A percentile compares a stretch with the other conserved stretches of the same genome.
These are phyloP conservation scores for Pyrenophora graminea DNA, from an alignment of 2,329 filamentous ascomycete genomes.

Conservation along the genomic window DNA sequence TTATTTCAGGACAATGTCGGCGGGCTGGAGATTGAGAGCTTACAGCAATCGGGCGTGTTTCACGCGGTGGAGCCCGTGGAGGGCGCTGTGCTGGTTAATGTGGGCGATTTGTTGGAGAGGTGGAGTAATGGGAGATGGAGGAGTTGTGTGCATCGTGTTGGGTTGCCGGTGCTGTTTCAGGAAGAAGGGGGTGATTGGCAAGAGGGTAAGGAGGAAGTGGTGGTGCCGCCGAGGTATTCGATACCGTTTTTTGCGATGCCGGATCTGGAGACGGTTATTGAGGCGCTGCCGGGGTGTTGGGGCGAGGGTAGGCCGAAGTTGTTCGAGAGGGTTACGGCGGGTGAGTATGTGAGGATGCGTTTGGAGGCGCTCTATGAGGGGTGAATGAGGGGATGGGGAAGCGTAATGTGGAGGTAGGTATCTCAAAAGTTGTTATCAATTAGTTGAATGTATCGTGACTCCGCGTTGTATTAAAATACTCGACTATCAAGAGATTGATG, in stretches of 20 bases:
- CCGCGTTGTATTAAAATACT: too few species aligned
- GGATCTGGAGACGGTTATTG: slow-evolving; percentile 46
- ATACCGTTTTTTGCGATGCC: slow-evolving; percentile 50
- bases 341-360: slow-evolving; percentile 38
- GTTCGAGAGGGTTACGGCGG: slow-evolving; percentile 48
- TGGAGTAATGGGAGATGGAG: slow-evolving; percentile 47
- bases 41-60: slow-evolving; percentile 32
- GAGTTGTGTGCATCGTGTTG: slow-evolving; percentile 48
- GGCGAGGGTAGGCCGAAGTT: slow-evolving; percentile 37
- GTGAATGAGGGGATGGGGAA: neutral
- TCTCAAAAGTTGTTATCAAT: too few species aligned
- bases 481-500: too few species aligned
- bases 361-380: slow-evolving; percentile 24
- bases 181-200: neutral
- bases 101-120: slow-evolving; percentile 48
- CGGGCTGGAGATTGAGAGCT: slow-evolving; percentile 46
- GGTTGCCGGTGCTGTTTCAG: slow-evolving; percentile 25
- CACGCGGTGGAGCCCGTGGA: slow-evolving; percentile 35
- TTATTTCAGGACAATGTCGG: slow-evolving; percentile 50
- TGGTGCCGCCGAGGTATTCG: slow-evolving; percentile 45
- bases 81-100: slow-evolving; percentile 46
- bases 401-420: too few species aligned
- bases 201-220: slow-evolving; percentile 11
- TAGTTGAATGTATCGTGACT: too few species aligned
- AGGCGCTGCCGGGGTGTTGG: slow-evolving; percentile 43